These are phyloP conservation scores for Passalora sequoiae DNA, from an alignment of 2,329 filamentous ascomycete species.

Conservation along the genomic window DNA sequence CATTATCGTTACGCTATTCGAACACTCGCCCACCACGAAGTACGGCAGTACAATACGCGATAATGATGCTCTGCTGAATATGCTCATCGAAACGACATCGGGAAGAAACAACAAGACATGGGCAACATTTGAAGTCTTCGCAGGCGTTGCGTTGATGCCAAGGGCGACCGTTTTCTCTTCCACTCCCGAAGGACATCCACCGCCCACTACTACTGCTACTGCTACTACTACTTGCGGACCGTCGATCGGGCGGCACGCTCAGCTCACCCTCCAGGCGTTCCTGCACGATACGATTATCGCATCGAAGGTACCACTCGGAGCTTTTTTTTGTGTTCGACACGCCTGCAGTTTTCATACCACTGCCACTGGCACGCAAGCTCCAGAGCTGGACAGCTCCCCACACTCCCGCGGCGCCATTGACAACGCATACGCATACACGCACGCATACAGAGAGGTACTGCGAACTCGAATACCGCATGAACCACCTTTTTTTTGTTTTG, in stretches of 20 bases:
- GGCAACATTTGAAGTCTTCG: too few species aligned
- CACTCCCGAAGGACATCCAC: too few species aligned
- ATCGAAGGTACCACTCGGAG: neutral
- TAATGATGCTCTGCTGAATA: neutral
- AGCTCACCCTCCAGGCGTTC: neutral
- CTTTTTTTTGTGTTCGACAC: neutral
- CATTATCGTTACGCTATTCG: too few species aligned
- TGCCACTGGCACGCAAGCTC: too few species aligned
- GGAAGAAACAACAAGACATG: too few species aligned
- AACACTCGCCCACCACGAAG: too few species aligned
- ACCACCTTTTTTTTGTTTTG: neutral
- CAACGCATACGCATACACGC: slow-evolving; percentile 2
- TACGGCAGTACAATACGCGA: neutral
- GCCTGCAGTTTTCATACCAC: neutral
- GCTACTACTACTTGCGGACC: neutral
- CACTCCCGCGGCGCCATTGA: slow-evolving; percentile 1
- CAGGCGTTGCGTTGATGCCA: too few species aligned
- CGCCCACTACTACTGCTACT: neutral
- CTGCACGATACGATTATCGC: neutral
- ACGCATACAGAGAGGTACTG: too few species aligned
- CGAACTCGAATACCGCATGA: too few species aligned
- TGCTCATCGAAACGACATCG: too few species aligned
- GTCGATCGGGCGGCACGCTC: neutral
- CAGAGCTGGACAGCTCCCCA: neutral
- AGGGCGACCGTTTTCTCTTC: too few species aligned